These are phyloP conservation scores for Paradendryphiella salina DNA, from an alignment of 2,329 filamentous ascomycete species.

Conservation along the genomic window DNA sequence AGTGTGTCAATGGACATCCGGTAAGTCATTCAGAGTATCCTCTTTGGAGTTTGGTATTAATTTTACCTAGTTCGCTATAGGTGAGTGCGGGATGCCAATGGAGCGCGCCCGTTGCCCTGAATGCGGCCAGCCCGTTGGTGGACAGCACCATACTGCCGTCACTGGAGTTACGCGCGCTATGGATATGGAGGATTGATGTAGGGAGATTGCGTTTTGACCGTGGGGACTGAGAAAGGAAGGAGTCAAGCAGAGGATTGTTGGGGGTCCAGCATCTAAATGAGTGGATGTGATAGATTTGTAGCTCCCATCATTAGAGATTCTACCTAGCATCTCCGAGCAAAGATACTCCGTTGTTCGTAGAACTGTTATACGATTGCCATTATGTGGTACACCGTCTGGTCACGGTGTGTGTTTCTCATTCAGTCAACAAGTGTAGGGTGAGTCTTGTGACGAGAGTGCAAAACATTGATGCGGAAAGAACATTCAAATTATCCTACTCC, in stretches of 20 bases:
- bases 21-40: conserved; percentile 25
- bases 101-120: conserved; percentile 64
- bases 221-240: neutral
- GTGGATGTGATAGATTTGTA: neutral
- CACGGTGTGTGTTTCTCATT: neutral
- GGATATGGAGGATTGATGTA: conserved; percentile 53
- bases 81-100: conserved; percentile 70
- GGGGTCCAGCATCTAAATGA: neutral
- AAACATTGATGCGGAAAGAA: too few relatives aligned
- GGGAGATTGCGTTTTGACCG: neutral
- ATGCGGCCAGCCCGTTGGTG: conserved; percentile 62
- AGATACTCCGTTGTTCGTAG: neutral
- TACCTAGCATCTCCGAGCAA: neutral
- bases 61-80: conserved; percentile 57
- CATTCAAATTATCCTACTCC: neutral
- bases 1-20: conserved; percentile 60
- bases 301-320: neutral
- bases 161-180: conserved; percentile 57
- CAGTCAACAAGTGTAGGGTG: neutral
- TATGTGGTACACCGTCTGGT: neutral
- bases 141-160: conserved; percentile 54
- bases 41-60: conserved; percentile 2
- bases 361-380: neutral
- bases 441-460: neutral
- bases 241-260: neutral